Evolutionary conservation across 306 rosid genomes (phyloP), one percentile per base, ranked within the genome.

Genomic region (Fragaria nilgerrensis): DNA sequence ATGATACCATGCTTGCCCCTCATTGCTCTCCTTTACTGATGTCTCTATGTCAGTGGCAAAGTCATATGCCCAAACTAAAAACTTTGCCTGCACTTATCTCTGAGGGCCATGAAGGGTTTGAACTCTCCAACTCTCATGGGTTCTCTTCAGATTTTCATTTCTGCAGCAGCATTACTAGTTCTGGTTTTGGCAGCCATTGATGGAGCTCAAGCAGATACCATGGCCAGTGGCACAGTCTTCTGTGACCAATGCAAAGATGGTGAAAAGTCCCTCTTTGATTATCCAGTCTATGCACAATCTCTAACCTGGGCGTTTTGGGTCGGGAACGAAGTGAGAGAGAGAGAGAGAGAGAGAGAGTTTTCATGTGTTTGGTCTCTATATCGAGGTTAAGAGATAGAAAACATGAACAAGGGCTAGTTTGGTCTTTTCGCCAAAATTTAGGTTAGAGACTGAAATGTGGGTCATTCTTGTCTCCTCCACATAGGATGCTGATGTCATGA

Each of bases 191-290:
- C 82, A 7, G 82, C 83, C 86, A 81, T 83, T 74, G 49, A 85
- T 83, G 90, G 76, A 83, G 80, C 81, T 34, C 73, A 27, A 22
- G 97, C 88, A 67, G 87, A 85, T 63, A 82, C 96, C 25, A 53
- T 76, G 86, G 89, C 92, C 82, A 85, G 88, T 19, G 97, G 98
- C 73, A 87, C 90, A 9, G 98, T 94, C 86, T 86, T 84, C 73
- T 94, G 98, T 77, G 98, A 94, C 75, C 97, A 94, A 75, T 94
- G 98, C 92, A 94, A 92, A 79, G 96, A 92, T 52, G 98, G 98
- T 45, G 79, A 92, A 65, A 79, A 55, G 68, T 94, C 98, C 34
- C 69, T 83, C 72, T 90, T 88, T 59, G 98, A 94, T 82, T 92
- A 80, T 75, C 98, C 97, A 68, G 49, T 94, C 19, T 50, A 81